These are phyloP conservation scores for Xylaria sp. DNA, from an alignment of 2,329 filamentous ascomycete genomes.

Conservation along the genomic window DNA sequence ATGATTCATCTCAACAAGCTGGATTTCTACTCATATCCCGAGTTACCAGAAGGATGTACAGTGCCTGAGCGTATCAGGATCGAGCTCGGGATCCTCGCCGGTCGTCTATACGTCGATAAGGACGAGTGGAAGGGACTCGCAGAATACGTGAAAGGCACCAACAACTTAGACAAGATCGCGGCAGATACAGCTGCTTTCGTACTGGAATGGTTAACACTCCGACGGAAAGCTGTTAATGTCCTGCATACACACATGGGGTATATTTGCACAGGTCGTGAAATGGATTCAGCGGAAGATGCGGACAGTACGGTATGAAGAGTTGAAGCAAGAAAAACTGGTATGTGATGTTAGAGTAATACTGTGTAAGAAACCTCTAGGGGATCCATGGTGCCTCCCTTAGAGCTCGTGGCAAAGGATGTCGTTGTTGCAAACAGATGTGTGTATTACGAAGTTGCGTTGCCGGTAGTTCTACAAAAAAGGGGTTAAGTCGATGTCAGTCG, in stretches of 20 bases:
- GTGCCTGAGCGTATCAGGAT: conserved; percentile 65
- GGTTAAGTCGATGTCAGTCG: too few species aligned
- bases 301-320: background rate
- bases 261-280: conserved; percentile 58
- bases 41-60: conserved; percentile 52
- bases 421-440: too few species aligned
- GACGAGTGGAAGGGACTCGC: conserved; percentile 54
- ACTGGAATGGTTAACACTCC: conserved; percentile 66
- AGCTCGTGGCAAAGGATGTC: too few species aligned
- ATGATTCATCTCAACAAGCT: conserved; percentile 71
- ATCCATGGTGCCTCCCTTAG: too few species aligned
- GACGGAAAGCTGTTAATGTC: conserved; percentile 67
- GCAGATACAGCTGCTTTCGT: conserved; percentile 58
- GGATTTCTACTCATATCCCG: conserved; percentile 63
- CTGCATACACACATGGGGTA: conserved; percentile 69
- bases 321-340: background rate
- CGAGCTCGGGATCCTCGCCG: conserved; percentile 70
- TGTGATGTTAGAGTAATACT: too few species aligned
- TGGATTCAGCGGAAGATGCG: background rate
- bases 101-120: conserved; percentile 68
- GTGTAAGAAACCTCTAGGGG: too few species aligned
- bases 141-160: conserved; percentile 18
- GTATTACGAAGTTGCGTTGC: too few species aligned
- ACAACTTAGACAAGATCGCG: conserved; percentile 36
- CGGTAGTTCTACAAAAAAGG: too few species aligned